A percentile compares a stretch with the other conserved stretches of the same genome.
These are phyloP conservation scores for Carex parvula DNA, from an alignment of 176 grass and related monocot genomes.

Conservation along the genomic window DNA sequence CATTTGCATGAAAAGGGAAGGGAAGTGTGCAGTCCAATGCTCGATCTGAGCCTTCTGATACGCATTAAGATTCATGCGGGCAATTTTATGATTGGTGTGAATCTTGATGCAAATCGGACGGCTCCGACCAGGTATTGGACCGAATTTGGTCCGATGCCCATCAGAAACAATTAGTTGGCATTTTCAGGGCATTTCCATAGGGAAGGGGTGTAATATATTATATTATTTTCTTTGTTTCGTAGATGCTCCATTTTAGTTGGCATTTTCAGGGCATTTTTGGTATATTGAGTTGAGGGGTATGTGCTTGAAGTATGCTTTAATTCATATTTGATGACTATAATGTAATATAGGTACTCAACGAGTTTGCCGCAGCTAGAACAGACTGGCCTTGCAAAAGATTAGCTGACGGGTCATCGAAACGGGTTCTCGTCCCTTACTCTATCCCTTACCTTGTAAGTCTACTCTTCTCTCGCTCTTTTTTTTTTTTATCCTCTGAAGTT, in stretches of 20 bases:
- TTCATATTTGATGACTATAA: slow-evolving; percentile 5
- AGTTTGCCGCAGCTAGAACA: slow-evolving; percentile 41
- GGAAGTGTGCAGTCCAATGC: too few species aligned
- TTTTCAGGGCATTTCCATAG: too few species aligned
- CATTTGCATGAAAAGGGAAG: not conserved
- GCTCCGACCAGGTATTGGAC: too few species aligned
- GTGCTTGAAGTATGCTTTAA: not conserved
- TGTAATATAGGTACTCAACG: slow-evolving; percentile 62
- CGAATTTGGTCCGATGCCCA: too few species aligned
- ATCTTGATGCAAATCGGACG: too few species aligned
- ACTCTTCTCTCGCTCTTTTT: not conserved
- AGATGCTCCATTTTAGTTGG: not conserved
- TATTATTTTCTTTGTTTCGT: too few species aligned
- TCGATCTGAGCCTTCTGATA: too few species aligned
- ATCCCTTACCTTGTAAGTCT: slow-evolving; percentile 18
- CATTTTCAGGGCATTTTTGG: not conserved
- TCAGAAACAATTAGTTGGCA: too few species aligned
- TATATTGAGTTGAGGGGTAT: not conserved
- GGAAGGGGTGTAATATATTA: too few species aligned
- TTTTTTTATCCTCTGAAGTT: too few species aligned
- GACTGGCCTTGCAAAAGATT: slow-evolving; percentile 56
- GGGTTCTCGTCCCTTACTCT: slow-evolving; percentile 67
- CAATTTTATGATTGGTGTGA: too few species aligned
- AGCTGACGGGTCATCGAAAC: slow-evolving; percentile 68
- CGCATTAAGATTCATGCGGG: too few species aligned